Evolutionary conservation across 2,329 filamentous ascomycete species (phyloP), one percentile per base, ranked within the genome.

Genomic region (Penicillium hesseltinei): DNA sequence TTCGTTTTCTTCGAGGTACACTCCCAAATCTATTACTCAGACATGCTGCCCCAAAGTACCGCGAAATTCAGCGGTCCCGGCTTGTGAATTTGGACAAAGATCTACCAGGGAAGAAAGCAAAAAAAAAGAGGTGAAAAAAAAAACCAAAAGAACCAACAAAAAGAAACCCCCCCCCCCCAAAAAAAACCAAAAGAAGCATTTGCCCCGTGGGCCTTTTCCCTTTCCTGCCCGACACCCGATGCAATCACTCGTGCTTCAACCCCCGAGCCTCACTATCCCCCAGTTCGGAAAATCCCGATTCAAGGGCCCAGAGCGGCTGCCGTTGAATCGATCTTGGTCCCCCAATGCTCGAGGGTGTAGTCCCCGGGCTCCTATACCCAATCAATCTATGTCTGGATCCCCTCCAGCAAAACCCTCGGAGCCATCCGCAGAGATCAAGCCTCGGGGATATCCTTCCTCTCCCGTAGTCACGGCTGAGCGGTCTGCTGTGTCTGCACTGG

Each of bases 311-410:
- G 73, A 73, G 62, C 63, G 70, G 67, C 65, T 71, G 48, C 59
- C 68, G 54, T 67, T 73, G 62, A 69, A 71, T 67, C 68, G 69
- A 54, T 52, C 70, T 62, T 67, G 71, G 62, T 66, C 71, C 60
- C 65, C 66, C 64, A 73, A 74, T 72, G 72, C 69, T 72, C 66
- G 69, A 64, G 71, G 70, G 62, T 70, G 68, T 63, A 75, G 72
- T 62, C 70, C 71, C 46, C 69, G 74, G 73, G 73, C 73, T 60
- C 66, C 73, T 66, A 68, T 74, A 53, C 65, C 69, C 62, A 69
- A 72, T 67, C 72, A 72, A 74, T 73, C 72, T 71, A 78, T 78
- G 76, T 77, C 76, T 67, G 71, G 73, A 65, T 73, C 74, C 64
- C 70, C 73, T 61, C 69, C 70, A 63, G 71, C 73, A 57, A 70